Conservation (phyloP, 2,329 filamentous ascomycete genomes). For the Talaromyces marneffei region DNA sequence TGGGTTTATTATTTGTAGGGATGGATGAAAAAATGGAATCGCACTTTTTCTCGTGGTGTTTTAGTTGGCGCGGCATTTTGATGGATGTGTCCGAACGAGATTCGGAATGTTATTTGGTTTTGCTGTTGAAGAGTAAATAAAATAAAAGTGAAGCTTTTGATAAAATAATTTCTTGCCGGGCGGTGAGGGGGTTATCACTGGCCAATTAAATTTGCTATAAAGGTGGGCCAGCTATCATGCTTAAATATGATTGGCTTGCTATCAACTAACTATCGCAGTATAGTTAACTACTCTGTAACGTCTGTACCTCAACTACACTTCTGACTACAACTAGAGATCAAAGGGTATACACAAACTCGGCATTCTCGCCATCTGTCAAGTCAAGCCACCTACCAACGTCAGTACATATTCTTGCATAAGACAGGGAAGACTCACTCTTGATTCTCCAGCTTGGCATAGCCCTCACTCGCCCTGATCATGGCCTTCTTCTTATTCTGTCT, state of each 20-base stretch:
- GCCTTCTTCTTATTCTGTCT: slow-evolving; percentile 57
- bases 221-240: not conserved
- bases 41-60: slow-evolving; percentile 87
- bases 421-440: slow-evolving; percentile 50
- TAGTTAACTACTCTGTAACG: too few species aligned
- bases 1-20: not conserved
- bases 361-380: slow-evolving; percentile 61
- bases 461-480: slow-evolving; percentile 45
- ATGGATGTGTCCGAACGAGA: not conserved
- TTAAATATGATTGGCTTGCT: not conserved
- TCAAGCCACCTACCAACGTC: slow-evolving; percentile 46
- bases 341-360: slow-evolving; percentile 57
- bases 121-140: not conserved
- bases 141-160: not conserved
- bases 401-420: not conserved
- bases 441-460: slow-evolving; percentile 58
- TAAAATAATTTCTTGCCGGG: slow-evolving; percentile 6
- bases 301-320: not conserved
- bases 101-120: not conserved
- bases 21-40: slow-evolving; percentile 16
- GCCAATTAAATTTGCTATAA: not conserved
- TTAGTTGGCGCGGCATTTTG: slow-evolving; percentile 87
- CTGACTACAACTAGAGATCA: slow-evolving; percentile 21
- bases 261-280: too few species aligned
- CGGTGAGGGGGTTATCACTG: not conserved